A percentile compares a stretch with the other conserved stretches of the same genome.
phyloP scores from a whole-genome alignment of 768 basidiomycete species.

The Mycena capillaripes region DNA sequence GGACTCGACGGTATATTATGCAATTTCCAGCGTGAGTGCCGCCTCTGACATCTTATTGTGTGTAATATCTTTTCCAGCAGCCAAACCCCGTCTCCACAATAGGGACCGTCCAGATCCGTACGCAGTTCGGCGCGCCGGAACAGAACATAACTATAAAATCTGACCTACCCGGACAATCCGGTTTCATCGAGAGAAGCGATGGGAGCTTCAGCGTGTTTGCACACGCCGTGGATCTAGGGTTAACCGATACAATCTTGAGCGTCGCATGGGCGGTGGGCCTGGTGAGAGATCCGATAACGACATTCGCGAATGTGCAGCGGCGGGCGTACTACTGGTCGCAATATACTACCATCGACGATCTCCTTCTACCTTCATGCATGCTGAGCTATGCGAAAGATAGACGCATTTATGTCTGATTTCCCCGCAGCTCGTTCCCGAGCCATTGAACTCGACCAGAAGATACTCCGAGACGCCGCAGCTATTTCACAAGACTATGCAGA shows the following conservation, averaged over 20 bases:
- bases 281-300: conserved; percentile 50
- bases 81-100: conserved; percentile 19
- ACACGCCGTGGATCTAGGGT: conserved; percentile 62
- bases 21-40: conserved; percentile 51
- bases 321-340: conserved; percentile 55
- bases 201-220: conserved; percentile 62
- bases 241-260: conserved; percentile 41
- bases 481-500: conserved; percentile 56
- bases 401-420: conserved; percentile 57
- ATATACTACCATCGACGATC: conserved; percentile 44
- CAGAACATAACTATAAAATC: background rate
- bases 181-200: conserved; percentile 3
- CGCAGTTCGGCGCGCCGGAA: background rate
- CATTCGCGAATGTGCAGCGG: conserved; percentile 42
- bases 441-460: conserved; percentile 52
- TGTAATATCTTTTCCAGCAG: background rate
- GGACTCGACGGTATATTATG: conserved; percentile 64
- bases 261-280: conserved; percentile 55
- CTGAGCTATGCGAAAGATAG: conserved; percentile 51
- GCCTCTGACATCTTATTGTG: background rate
- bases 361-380: background rate
- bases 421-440: conserved; percentile 52
- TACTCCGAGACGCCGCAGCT: conserved; percentile 51
- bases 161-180: conserved; percentile 1
- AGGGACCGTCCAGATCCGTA: conserved; percentile 12